Evolutionary conservation across 805 yeast genomes (phyloP).

Genomic region (Scheffersomyces spartinae): DNA sequence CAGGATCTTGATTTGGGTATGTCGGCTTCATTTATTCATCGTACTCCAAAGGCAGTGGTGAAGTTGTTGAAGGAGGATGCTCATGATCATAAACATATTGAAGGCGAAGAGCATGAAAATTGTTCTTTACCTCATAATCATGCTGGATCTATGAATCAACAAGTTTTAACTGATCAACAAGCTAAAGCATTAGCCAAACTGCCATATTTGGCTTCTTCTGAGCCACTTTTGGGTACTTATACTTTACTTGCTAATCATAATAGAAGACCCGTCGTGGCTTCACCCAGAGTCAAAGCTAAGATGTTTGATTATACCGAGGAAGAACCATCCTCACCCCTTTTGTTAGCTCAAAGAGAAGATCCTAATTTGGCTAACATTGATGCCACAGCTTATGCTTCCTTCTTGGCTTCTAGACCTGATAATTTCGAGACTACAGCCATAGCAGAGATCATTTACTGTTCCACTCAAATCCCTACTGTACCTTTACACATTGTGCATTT

Average conservation of each 20-base stretch:
- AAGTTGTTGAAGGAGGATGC: constrained; percentile 12
- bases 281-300: constrained; percentile 7
- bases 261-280: constrained; percentile 5
- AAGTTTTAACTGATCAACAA: constrained; percentile 38
- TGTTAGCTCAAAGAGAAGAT: constrained; percentile 31
- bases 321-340: constrained; percentile 23
- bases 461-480: constrained; percentile 44
- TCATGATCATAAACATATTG: constrained; percentile 5
- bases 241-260: constrained; percentile 26
- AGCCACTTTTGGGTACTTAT: constrained; percentile 40
- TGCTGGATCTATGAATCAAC: constrained; percentile 10
- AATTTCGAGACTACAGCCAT: constrained; percentile 80
- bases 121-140: constrained; percentile 20
- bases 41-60: constrained; percentile 29
- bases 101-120: constrained; percentile 17
- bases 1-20: constrained; percentile 25
- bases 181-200: constrained; percentile 43
- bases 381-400: constrained; percentile 58
- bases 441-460: constrained; percentile 52
- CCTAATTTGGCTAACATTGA: constrained; percentile 34
- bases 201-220: constrained; percentile 45
- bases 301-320: constrained; percentile 12
- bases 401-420: constrained; percentile 82
- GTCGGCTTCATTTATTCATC: constrained; percentile 26
- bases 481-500: constrained; percentile 85